Base-by-base conservation (phyloP, 1,139 yeast species). In the Nakaseomyces uthaithaninus region DNA sequence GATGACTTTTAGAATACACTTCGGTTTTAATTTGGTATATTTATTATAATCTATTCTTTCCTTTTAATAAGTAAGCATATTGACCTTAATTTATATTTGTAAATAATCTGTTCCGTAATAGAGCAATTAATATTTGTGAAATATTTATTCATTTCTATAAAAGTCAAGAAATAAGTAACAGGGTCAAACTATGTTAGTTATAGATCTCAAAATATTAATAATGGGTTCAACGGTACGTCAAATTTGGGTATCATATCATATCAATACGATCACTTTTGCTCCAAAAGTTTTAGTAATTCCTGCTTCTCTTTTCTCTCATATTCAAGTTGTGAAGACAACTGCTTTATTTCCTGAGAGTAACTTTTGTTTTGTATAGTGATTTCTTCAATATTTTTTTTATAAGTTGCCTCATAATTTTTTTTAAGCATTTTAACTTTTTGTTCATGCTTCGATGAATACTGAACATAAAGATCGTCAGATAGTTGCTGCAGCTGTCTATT, bases 391-490 rank as follows among this genome's bases (percentile, higher is more conserved):
- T 69, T 69, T 23, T 62, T 61, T 41, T 68, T 62, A 64, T 71
- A 72, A 49, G 71, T 74, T 34, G 62, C 59, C 49, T 73, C 77
- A 52, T 73, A 73, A 7, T 72, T 73, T 44, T 67, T 68, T 52
- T 73, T 74, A 48, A 77, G 58, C 24, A 73, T 69, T 19, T 66
- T 66, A 5, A 78, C 79, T 51, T 80, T 80, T 44, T 72, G 71
- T 49, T 75, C 81, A 53, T 82, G 91, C 53, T 81, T 81, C 39
- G 77, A 73, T 3, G 82, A 71, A 55, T 81, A 81, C 52, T 79
- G 85, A 18, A 71, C 66, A 52, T 80, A 81, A 11, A 81, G 64
- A 49, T 77, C 83, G 45, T 77, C 79, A 0, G 86, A 80, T 31
- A 80, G 63, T 48, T 71, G 69, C 45, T 75, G 75, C 24, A 79